Evolutionary conservation across 225 moss, liverwort and hornwort genomes (phyloP), one percentile per base, ranked within the genome.

Genomic region (Straminergon stramineum): DNA sequence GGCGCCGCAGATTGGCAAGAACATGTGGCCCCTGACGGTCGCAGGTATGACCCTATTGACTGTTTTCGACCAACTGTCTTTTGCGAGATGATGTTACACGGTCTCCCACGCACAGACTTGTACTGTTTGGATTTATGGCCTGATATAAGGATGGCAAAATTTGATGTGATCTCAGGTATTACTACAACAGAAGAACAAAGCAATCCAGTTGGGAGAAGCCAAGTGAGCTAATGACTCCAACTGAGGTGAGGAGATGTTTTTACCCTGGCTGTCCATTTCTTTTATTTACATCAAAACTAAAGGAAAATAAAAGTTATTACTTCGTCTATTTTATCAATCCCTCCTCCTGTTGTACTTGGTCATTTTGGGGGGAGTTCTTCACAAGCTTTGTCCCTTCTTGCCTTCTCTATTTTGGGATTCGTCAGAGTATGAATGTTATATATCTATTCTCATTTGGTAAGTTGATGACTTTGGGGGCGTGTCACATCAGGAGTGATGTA

Each of bases 121-220:
- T 52, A 11, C 10, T 66, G 5, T 60, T 79, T 5, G 73, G 39
- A 35, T 86, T 67, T 43, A 22, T 81, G 76, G 85, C 30, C 84
- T 84, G 80, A 87, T 63, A 35, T 37, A 26, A 77, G 88, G 28
- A 48, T 79, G 82, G 79, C 48, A 55, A 53, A n/a, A 27, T 18
- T 66, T n/a, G 88, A 73, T 83, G 79, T 86, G 57, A 56, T 80
- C 37, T 92, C 95, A 99, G 99, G 89, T 99, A 99, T 76, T 99
- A 99, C 65, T 96, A 99, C 91, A 97, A 99, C 78, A 96, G 95
- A 83, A 92, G 95, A 85, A 97, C 97, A 7, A 99, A 99, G 90
- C 96, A 95, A 51, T 97, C 97, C 56, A 97, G 95, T 76, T 99
- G 99, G 99, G 99, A 99, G 89, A 99, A 99, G 75, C 99, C 97